Evolutionary conservation across 192 early-diverging fungal genomes (phyloP), one percentile per base, ranked within the genome.

Genomic region (Rhizophagus prolifer): DNA sequence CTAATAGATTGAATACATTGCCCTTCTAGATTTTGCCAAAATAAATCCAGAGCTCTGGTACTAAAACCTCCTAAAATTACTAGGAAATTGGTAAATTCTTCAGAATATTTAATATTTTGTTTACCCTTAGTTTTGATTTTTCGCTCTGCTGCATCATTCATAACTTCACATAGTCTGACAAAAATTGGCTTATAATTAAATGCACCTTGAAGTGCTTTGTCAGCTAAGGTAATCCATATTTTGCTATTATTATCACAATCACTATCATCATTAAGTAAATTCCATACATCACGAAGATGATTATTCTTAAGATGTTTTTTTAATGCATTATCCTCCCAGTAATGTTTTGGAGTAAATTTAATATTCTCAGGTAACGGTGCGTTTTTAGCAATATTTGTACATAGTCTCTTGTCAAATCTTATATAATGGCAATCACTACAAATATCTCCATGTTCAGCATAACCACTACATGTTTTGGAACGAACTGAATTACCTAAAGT

Each of bases 291-390:
- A 1, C 4, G 13, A 28, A 63, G 13, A 63, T 63, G 23, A 28
- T 13, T 14, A 63, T 63, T 26, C 26, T 63, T 63, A 2, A 63
- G 13, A 63, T 63, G 25, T 3, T 63, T 31, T 63, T 63, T 63
- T 63, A 63, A 13, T 31, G n/a, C 4, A 63, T 63, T 14, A 28
- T 63, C 26, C 23, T 63, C 4, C n/a, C n/a, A 63, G 26, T 63
- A 63, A 28, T 3, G 13, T 23, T 63, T 63, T 28, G 25, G 25
- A 0, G 25, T 63, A 63, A 26, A 28, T 10, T 63, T 63, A 14
- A 63, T 4, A 14, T 63, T 63, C 5, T 25, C n/a, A 86, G 28
- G 74, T 68, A 16, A 69, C 28, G 69, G 64, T 79, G 2, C 79
- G 41, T 10, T 44, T 44, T 44, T 44, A 4, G 4, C 12, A 44